Evolutionary conservation across 1,139 yeast species (phyloP).

Genomic region (Sugiyamaella grinbergsii): DNA sequence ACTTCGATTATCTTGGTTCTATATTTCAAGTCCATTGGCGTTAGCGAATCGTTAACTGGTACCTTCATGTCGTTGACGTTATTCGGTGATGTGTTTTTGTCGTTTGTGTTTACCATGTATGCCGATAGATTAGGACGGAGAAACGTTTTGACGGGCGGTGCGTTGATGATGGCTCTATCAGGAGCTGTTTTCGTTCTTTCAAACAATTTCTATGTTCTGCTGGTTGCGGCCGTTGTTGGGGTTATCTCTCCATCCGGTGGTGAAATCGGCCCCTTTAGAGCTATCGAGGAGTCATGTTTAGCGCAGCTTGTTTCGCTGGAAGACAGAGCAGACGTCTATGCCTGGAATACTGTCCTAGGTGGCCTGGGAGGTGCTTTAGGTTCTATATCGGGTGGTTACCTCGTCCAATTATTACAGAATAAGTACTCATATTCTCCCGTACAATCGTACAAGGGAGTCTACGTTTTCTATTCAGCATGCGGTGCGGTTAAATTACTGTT

Average conservation of each 20-base stretch:
- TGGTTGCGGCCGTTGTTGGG: slow-evolving; percentile 61
- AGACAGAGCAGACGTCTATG: slow-evolving; percentile 69
- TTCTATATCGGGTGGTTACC: slow-evolving; percentile 59
- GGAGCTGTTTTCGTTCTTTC: slow-evolving; percentile 60
- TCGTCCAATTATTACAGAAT: slow-evolving; percentile 50
- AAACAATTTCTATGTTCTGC: slow-evolving; percentile 52
- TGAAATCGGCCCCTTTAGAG: slow-evolving; percentile 84
- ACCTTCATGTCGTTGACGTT: slow-evolving; percentile 74
- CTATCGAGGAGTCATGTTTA: slow-evolving; percentile 76
- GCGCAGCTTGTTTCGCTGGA: slow-evolving; percentile 70
- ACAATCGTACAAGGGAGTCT: slow-evolving; percentile 57
- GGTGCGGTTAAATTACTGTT: slow-evolving; percentile 58
- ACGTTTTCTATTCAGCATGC: slow-evolving; percentile 55
- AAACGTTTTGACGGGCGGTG: slow-evolving; percentile 59
- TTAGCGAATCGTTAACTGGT: slow-evolving; percentile 61
- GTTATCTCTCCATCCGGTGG: slow-evolving; percentile 81
- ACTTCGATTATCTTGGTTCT: slow-evolving; percentile 73
- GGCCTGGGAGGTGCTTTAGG: slow-evolving; percentile 74
- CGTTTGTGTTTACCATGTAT: slow-evolving; percentile 70
- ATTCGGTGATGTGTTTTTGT: slow-evolving; percentile 69
- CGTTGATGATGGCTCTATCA: slow-evolving; percentile 64
- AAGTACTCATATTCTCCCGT: slow-evolving; percentile 41
- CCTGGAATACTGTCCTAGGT: slow-evolving; percentile 61
- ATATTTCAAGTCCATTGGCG: slow-evolving; percentile 55
- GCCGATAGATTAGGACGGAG: slow-evolving; percentile 71